phyloP scores from a whole-genome alignment of 768 basidiomycete genomes.

The Auricularia heimuer region DNA sequence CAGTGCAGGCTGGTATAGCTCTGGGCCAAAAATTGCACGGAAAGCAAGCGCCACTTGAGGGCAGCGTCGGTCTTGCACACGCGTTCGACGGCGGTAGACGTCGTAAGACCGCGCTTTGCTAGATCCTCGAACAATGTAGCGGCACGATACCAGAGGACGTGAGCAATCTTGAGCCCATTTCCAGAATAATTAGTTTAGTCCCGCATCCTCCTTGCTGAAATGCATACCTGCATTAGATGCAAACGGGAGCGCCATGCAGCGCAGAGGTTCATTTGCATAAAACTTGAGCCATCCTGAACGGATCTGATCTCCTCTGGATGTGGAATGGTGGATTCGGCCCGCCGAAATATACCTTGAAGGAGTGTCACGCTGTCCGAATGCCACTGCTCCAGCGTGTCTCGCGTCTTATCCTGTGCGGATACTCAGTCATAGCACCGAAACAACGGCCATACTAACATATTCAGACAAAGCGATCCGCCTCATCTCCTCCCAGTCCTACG shows the following conservation, averaged over 20 bases:
- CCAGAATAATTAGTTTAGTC: not conserved
- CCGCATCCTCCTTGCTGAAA: not conserved
- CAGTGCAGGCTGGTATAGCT: not conserved
- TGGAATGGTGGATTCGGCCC: not conserved
- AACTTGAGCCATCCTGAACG: not conserved
- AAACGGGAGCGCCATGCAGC: slow-evolving; percentile 3
- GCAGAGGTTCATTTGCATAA: not conserved
- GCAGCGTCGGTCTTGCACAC: not conserved
- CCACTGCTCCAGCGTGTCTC: slow-evolving; percentile 7
- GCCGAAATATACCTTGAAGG: not conserved
- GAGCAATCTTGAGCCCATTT: not conserved
- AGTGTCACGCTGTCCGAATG: slow-evolving; percentile 1
- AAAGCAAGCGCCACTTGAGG: not conserved
- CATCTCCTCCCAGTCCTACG: not conserved
- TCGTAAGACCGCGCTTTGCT: not conserved
- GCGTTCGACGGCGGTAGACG: not conserved
- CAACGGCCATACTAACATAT: not conserved
- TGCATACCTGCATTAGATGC: slow-evolving; percentile 4
- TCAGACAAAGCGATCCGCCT: slow-evolving; percentile 5
- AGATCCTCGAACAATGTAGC: slow-evolving; percentile 2
- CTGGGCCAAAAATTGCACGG: not conserved
- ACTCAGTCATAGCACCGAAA: not conserved
- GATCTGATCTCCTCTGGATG: not conserved
- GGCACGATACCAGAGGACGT: slow-evolving; percentile 4
- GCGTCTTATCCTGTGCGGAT: slow-evolving; percentile 1